A percentile compares a stretch with the other conserved stretches of the same genome.
These are phyloP conservation scores for Saussurea involucrata DNA, from an alignment of 129 eudicot species.

Conservation along the genomic window DNA sequence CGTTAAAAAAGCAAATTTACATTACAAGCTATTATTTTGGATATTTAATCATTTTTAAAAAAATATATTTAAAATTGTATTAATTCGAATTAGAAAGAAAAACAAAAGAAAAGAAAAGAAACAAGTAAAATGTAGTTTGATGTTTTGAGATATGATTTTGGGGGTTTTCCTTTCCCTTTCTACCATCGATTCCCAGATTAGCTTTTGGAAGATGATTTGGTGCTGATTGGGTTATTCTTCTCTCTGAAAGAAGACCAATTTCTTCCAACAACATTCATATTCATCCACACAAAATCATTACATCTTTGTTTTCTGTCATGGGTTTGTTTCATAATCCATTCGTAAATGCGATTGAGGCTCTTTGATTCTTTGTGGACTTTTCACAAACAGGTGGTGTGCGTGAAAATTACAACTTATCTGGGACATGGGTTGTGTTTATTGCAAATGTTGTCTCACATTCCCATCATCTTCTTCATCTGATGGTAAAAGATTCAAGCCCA, in stretches of 20 bases:
- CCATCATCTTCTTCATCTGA: conserved; percentile 25
- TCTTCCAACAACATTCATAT: neutral
- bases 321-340: neutral
- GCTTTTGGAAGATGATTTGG: conserved; percentile 43
- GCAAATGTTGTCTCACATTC: conserved; percentile 63
- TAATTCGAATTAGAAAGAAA: neutral
- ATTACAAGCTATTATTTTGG: no score
- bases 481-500: conserved; percentile 30
- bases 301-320: neutral
- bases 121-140: no score
- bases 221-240: conserved; percentile 40
- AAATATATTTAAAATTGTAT: neutral
- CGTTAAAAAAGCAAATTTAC: no score
- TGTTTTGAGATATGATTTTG: conserved; percentile 15
- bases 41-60: no score
- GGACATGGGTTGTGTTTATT: conserved; percentile 80
- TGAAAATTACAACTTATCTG: neutral
- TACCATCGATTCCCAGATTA: conserved; percentile 14
- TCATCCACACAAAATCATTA: neutral
- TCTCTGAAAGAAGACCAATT: conserved; percentile 16
- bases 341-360: conserved; percentile 19
- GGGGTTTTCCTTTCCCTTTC: conserved; percentile 23
- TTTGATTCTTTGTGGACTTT: conserved; percentile 37
- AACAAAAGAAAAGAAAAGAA: no score
- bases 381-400: conserved; percentile 45